Evolutionary conservation across 768 basidiomycete genomes (phyloP).

Genomic region (Mycena vulgaris): DNA sequence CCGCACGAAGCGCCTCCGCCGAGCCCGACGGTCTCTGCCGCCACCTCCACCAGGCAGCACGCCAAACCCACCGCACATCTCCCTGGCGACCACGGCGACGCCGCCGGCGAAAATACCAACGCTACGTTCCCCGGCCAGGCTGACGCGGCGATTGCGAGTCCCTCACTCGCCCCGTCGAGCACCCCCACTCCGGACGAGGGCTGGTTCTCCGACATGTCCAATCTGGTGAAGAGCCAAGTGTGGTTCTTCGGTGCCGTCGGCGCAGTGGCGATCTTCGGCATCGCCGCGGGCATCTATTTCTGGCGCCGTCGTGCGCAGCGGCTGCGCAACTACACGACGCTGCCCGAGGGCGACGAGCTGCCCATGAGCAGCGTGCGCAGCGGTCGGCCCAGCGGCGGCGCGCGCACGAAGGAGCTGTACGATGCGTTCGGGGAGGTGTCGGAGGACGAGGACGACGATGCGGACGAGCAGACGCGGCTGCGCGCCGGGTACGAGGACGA

Average conservation of each 20-base stretch:
- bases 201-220: constrained; percentile 87
- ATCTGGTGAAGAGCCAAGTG: constrained; percentile 80
- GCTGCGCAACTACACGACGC: constrained; percentile 67
- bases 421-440: constrained; percentile 96
- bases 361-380: constrained; percentile 81
- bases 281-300: constrained; percentile 82
- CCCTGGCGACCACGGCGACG: constrained; percentile 87
- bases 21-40: constrained; percentile 50
- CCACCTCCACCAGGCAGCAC: constrained; percentile 71
- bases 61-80: constrained; percentile 91
- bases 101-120: constrained; percentile 84
- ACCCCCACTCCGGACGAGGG: constrained; percentile 82
- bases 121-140: constrained; percentile 72
- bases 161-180: constrained; percentile 53
- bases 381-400: constrained; percentile 50
- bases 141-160: constrained; percentile 42
- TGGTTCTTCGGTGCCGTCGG: constrained; percentile 94
- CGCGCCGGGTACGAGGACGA: constrained; percentile 79
- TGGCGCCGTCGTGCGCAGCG: constrained; percentile 73
- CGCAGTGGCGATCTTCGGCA: constrained; percentile 82
- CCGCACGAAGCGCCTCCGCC: constrained; percentile 56
- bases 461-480: constrained; percentile 80
- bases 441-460: constrained; percentile 85
- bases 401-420: constrained; percentile 90
- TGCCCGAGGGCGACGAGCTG: constrained; percentile 78